Conservation (phyloP, 108 stramenopile genomes). For the Nitzschia putrida region DNA sequence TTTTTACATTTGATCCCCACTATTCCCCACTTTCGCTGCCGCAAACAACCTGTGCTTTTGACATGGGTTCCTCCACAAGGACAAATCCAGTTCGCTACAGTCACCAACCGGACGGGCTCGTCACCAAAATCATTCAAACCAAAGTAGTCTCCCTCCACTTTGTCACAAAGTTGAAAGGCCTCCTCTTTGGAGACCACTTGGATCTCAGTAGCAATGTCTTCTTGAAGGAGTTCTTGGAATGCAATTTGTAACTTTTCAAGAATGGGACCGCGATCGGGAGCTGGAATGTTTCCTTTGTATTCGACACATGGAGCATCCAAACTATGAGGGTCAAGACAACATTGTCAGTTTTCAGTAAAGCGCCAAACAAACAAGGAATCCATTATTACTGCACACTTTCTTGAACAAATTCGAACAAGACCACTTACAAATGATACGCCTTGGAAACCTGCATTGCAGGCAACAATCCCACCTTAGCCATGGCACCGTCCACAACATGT, state of each 20-base stretch:
- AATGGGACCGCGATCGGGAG: constrained; percentile 41
- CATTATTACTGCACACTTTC: no score
- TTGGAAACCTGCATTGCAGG: constrained; percentile 53
- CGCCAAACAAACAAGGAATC: no score
- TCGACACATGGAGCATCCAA: constrained; percentile 84
- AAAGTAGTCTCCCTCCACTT: constrained; percentile 45
- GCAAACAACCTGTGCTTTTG: constrained; percentile 51
- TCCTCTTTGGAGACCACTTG: constrained; percentile 46
- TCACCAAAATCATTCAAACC: constrained; percentile 39
- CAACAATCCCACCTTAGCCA: constrained; percentile 59
- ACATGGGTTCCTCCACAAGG: constrained; percentile 85
- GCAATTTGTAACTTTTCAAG: constrained; percentile 48
- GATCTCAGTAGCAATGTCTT: constrained; percentile 65
- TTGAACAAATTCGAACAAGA: no score
- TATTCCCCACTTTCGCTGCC: constrained; percentile 64
- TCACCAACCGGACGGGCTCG: constrained; percentile 58
- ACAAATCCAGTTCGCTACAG: constrained; percentile 70
- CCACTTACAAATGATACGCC: constrained; percentile 74
- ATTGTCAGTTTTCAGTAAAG: no score
- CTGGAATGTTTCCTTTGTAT: constrained; percentile 57
- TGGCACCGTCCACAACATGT: constrained; percentile 84
- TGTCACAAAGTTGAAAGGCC: constrained; percentile 52
- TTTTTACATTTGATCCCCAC: constrained; percentile 72
- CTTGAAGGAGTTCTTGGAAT: constrained; percentile 58
- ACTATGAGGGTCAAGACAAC: background rate